A percentile compares a stretch with the other conserved stretches of the same genome.
These are phyloP conservation scores for Beauveria australis DNA, from an alignment of 2,329 filamentous ascomycete species.

Conservation along the genomic window DNA sequence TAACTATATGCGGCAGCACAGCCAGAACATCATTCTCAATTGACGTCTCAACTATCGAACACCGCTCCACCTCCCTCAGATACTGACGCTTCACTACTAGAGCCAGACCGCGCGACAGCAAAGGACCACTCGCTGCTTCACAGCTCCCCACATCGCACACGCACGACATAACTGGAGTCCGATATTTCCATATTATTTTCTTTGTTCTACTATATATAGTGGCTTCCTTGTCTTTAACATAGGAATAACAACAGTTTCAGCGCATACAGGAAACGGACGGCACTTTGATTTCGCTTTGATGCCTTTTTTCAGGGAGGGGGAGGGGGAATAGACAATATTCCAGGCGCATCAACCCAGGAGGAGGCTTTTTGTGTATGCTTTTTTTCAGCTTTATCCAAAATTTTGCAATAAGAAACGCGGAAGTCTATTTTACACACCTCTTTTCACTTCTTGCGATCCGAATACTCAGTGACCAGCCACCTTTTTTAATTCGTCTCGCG, in stretches of 20 bases:
- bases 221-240: neutral
- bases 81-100: too few species aligned
- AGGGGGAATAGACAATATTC: neutral
- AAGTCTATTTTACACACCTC: neutral
- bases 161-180: neutral
- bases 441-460: neutral
- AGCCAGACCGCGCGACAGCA: neutral
- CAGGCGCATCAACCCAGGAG: neutral
- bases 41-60: too few species aligned
- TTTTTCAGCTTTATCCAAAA: neutral
- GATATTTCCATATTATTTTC: neutral
- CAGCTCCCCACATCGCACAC: neutral
- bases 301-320: neutral
- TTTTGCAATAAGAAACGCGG: neutral
- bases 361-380: neutral
- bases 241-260: neutral
- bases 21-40: too few species aligned
- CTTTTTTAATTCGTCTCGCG: neutral
- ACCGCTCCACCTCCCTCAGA: too few species aligned
- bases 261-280: neutral
- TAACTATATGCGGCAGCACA: too few species aligned
- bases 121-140: neutral
- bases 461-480: neutral
- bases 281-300: neutral
- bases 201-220: neutral